Evolutionary conservation across 306 rosid genomes (phyloP).

Genomic region (Quercus engelmannii): DNA sequence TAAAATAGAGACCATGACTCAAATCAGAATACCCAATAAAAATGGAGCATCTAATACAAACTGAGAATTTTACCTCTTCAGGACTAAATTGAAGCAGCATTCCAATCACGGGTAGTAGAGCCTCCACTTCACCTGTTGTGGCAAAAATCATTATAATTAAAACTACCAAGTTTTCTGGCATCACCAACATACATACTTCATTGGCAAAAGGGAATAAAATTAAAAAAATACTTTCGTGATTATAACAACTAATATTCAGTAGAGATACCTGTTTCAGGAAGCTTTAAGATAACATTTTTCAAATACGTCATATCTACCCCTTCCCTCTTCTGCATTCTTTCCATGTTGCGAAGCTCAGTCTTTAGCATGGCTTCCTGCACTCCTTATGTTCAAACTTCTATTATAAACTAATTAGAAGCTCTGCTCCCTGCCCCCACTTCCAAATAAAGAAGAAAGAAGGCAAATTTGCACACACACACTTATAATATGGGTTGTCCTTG

Average conservation of each 20-base stretch:
- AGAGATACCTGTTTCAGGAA: slow-evolving; percentile 81
- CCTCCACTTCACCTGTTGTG: slow-evolving; percentile 60
- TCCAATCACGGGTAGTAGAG: slow-evolving; percentile 81
- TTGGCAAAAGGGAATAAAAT: not conserved
- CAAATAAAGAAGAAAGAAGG: not conserved
- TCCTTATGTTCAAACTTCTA: slow-evolving; percentile 21
- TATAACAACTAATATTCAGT: not conserved
- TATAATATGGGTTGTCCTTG: not conserved
- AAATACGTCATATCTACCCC: slow-evolving; percentile 93
- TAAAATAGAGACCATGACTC: not conserved
- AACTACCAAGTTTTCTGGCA: not conserved
- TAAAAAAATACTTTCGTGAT: not conserved
- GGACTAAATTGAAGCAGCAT: slow-evolving; percentile 99
- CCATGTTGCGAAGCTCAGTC: slow-evolving; percentile 72
- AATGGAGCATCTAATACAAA: slow-evolving; percentile 2
- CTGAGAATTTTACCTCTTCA: slow-evolving; percentile 65
- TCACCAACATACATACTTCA: not conserved
- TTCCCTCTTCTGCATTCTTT: slow-evolving; percentile 82
- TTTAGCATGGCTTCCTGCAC: slow-evolving; percentile 75
- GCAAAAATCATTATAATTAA: slow-evolving; percentile 10
- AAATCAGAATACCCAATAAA: not conserved
- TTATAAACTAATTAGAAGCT: not conserved
- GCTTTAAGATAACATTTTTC: slow-evolving; percentile 90
- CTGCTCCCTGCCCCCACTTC: not conserved
- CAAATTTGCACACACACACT: not conserved